These are phyloP conservation scores for Kazachstania kunashirensis DNA, from an alignment of 805 yeast species.

Conservation along the genomic window DNA sequence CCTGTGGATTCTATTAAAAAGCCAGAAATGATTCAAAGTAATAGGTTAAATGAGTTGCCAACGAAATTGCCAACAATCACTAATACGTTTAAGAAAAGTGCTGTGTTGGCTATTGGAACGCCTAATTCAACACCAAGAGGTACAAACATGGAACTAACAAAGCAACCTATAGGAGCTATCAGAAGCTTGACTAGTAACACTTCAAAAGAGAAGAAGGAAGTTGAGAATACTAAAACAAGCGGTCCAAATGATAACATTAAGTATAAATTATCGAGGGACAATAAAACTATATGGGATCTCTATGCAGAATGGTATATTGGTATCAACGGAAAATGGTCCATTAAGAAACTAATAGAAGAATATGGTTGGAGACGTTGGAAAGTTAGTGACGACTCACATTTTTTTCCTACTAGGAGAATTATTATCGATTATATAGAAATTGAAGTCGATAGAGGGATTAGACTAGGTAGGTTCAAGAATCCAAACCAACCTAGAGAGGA, in stretches of 20 bases:
- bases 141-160: too few relatives aligned
- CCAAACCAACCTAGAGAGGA: conserved; percentile 26
- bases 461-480: conserved; percentile 24
- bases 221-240: neutral
- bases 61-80: neutral
- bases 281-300: conserved; percentile 31
- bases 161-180: too few relatives aligned
- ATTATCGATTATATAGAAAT: conserved; percentile 32
- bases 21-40: neutral
- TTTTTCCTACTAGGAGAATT: conserved; percentile 32
- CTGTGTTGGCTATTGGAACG: neutral
- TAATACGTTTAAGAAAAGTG: conserved; percentile 1
- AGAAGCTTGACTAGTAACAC: too few relatives aligned
- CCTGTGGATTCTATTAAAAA: neutral
- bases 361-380: conserved; percentile 33
- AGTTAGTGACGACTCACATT: conserved; percentile 32
- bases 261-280: conserved; percentile 31
- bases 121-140: neutral
- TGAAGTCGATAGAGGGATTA: conserved; percentile 28
- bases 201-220: neutral
- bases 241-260: conserved; percentile 26
- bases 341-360: conserved; percentile 25
- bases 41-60: neutral
- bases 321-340: conserved; percentile 26
- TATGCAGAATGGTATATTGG: conserved; percentile 33